Evolutionary conservation across 1,284 basidiomycete species (phyloP).

Genomic region (Boletus sp.): DNA sequence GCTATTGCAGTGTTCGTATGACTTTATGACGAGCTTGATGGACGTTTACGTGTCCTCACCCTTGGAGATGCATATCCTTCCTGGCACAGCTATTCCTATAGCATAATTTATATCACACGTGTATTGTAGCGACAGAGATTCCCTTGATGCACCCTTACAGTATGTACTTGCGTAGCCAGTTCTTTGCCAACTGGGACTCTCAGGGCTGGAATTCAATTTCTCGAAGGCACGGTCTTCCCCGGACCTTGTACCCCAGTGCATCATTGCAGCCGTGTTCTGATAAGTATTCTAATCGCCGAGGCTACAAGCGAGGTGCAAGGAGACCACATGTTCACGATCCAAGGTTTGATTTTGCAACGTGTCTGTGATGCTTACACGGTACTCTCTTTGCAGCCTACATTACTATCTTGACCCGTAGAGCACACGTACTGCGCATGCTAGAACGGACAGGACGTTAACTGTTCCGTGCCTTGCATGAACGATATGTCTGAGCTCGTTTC

Average conservation of each 20-base stretch:
- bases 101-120: conserved; percentile 20
- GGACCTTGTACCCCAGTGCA: too few species aligned
- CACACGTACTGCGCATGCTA: conserved; percentile 30
- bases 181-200: neutral
- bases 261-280: too few species aligned
- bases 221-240: too few species aligned
- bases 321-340: conserved; percentile 16
- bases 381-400: conserved; percentile 9
- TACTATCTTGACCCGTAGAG: conserved; percentile 11
- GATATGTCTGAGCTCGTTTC: conserved; percentile 19
- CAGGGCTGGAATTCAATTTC: too few species aligned
- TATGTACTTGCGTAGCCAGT: neutral
- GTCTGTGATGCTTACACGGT: conserved; percentile 10
- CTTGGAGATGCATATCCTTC: conserved; percentile 8
- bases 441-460: conserved; percentile 13
- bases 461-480: conserved; percentile 23
- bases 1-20: conserved; percentile 48
- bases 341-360: conserved; percentile 28
- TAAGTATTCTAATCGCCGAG: conserved; percentile 14
- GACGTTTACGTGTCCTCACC: conserved; percentile 15
- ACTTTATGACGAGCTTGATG: conserved; percentile 13
- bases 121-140: conserved; percentile 16
- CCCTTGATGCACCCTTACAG: neutral
- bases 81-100: conserved; percentile 2
- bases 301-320: conserved; percentile 1